Percentiles rank a stretch among this genome's conserved stretches.
Evolutionary conservation across 768 basidiomycete genomes (phyloP).

Genomic region (Boletus sensibilis): DNA sequence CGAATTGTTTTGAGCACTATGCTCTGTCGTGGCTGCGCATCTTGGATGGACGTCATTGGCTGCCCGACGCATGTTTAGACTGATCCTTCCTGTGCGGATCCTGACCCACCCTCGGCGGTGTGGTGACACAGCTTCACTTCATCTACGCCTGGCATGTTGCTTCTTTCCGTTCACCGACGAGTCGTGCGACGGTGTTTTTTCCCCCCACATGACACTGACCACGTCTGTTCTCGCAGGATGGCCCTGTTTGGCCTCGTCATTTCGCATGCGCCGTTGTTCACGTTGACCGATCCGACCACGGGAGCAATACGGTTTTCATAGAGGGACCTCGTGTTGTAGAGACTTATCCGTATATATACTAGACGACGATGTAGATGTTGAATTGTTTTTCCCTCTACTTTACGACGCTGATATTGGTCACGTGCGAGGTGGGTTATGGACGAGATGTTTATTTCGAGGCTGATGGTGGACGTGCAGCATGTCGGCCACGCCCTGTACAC

Average conservation of each 20-base stretch:
- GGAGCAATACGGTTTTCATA: slow-evolving; percentile 34
- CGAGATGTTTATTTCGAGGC: background rate
- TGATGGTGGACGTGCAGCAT: slow-evolving; percentile 27
- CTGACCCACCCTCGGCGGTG: slow-evolving; percentile 13
- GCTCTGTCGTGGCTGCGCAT: background rate
- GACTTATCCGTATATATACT: slow-evolving; percentile 17
- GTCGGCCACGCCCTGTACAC: slow-evolving; percentile 31
- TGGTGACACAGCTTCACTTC: slow-evolving; percentile 17
- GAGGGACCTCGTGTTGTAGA: slow-evolving; percentile 19
- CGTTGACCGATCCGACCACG: slow-evolving; percentile 33
- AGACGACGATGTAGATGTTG: background rate
- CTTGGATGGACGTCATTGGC: slow-evolving; percentile 4
- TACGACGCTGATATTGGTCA: slow-evolving; percentile 24
- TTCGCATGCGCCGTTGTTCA: slow-evolving; percentile 33
- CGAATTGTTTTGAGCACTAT: background rate
- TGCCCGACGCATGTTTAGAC: slow-evolving; percentile 13
- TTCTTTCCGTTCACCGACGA: slow-evolving; percentile 25
- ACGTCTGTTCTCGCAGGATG: slow-evolving; percentile 33
- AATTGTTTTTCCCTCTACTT: background rate
- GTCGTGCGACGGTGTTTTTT: slow-evolving; percentile 6
- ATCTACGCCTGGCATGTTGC: slow-evolving; percentile 13
- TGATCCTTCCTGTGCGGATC: slow-evolving; percentile 17
- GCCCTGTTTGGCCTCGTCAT: slow-evolving; percentile 32
- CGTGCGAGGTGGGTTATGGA: slow-evolving; percentile 24
- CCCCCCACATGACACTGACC: slow-evolving; percentile 25